Conservation (phyloP, 768 basidiomycete species). For the Amanita molliuscula region DNA sequence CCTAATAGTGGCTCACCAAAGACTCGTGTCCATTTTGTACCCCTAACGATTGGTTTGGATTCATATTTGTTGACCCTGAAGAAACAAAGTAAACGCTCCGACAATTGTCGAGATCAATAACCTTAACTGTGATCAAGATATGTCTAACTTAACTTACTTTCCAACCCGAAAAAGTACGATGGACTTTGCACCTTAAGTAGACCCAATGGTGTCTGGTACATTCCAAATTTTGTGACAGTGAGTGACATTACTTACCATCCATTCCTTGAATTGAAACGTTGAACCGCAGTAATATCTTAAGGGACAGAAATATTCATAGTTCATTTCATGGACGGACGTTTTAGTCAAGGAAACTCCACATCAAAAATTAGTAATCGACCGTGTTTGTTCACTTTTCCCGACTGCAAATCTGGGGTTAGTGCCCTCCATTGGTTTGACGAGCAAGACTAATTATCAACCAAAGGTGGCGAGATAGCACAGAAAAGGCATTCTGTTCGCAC, state of each 20-base stretch:
- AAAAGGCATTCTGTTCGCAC: slow-evolving; percentile 62
- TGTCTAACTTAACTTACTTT: neutral
- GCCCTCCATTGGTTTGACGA: slow-evolving; percentile 3
- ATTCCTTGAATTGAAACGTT: slow-evolving; percentile 1
- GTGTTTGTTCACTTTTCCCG: slow-evolving; percentile 25
- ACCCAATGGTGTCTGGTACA: slow-evolving; percentile 43
- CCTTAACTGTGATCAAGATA: slow-evolving; percentile 5
- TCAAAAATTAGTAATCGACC: slow-evolving; percentile 63
- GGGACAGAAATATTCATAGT: slow-evolving; percentile 4
- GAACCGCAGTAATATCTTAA: slow-evolving; percentile 38
- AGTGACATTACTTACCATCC: slow-evolving; percentile 5
- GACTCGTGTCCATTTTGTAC: neutral
- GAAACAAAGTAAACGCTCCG: neutral
- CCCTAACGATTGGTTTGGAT: neutral
- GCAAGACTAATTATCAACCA: slow-evolving; percentile 5
- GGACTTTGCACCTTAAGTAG: slow-evolving; percentile 17
- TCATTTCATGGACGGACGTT: neutral
- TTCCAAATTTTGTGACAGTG: slow-evolving; percentile 67
- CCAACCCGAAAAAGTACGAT: slow-evolving; percentile 13
- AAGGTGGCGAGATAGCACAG: slow-evolving; percentile 62
- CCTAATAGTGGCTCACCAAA: neutral
- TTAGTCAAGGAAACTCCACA: slow-evolving; percentile 70
- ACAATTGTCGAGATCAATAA: neutral
- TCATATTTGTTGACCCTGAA: neutral
- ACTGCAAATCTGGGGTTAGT: slow-evolving; percentile 63